Conservation (phyloP, 495 filamentous ascomycete species). For the Penicillium lividum region DNA sequence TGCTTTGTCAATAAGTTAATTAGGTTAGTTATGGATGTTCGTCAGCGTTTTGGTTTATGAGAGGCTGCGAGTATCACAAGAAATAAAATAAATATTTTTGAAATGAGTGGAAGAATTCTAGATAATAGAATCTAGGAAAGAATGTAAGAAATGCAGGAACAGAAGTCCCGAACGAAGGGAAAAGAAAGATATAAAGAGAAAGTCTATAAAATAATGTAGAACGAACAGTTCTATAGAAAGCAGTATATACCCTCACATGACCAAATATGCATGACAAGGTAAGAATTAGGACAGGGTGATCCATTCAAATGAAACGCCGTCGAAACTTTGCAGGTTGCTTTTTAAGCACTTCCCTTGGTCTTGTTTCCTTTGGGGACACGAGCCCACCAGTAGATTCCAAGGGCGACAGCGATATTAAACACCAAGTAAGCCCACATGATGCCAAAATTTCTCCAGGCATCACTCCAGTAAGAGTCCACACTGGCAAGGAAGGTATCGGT, state of each 20-base stretch:
- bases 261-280: not conserved
- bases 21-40: too few relatives aligned
- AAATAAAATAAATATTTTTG: not conserved
- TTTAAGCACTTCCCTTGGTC: conserved; percentile 1
- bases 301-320: not conserved
- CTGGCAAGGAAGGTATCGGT: conserved; percentile 59
- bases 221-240: not conserved
- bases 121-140: not conserved
- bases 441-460: conserved; percentile 66
- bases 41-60: too few relatives aligned
- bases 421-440: conserved; percentile 57
- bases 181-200: not conserved
- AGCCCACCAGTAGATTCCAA: conserved; percentile 59
- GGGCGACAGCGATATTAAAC: conserved; percentile 64
- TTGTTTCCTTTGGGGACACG: conserved; percentile 10
- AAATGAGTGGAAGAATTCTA: not conserved
- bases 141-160: not conserved
- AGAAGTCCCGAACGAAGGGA: not conserved
- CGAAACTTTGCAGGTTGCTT: not conserved
- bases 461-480: conserved; percentile 44
- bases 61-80: not conserved
- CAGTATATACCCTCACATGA: not conserved
- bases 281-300: not conserved
- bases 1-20: too few relatives aligned
- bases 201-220: not conserved